Base-by-base conservation (phyloP, 2,329 filamentous ascomycete genomes). In the Ascochyta koolunga region DNA sequence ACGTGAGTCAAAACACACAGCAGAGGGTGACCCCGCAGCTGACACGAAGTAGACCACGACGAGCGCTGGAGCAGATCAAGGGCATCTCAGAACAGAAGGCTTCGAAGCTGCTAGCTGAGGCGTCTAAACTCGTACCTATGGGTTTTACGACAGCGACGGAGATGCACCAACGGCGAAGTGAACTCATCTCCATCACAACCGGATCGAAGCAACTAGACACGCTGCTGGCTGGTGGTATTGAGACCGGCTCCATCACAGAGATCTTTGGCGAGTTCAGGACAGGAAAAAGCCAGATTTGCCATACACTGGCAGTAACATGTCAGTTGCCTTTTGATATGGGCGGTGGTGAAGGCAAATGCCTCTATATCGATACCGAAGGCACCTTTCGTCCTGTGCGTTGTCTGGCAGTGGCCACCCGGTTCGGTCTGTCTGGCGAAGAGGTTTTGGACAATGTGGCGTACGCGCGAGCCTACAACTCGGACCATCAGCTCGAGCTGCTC, bases 241-340 rank as follows among this genome's bases (percentile, higher is more conserved):
- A 99, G 77, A 99, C 95, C 0, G 96, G 96, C 38, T 98, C 93
- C 8, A 96, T 99, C 48, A 99, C 96, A 0, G 96, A 99, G 77
- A 88, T 99, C 3, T 99, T 99, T 71, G 95, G 95, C 71, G 95
- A 99, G 76, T 99, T 99, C 72, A 85, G 95, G 67, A 99, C 95
- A 0, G 96, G 95, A 75, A 99, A 99, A 79, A 96, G 92, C 80
- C 95, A 99, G 76, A 93, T 99, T 53, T 99, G 95, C 68, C 96
- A 99, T 74, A 99, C 95, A 0, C 82, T 99, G n/a, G 95, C 96
- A 0, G 95, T 99, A 25, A 99, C 95, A 40, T 99, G 96, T 72
- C 95, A 99, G 76, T 77, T 99, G 37, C 95, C 95, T 1, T 98
- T 99, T 72, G 95, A 99, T 71, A 98, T 98, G 93, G 96, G 95